Evolutionary conservation across 345 rosid species (phyloP).

Genomic region (Alliaria petiolata): DNA sequence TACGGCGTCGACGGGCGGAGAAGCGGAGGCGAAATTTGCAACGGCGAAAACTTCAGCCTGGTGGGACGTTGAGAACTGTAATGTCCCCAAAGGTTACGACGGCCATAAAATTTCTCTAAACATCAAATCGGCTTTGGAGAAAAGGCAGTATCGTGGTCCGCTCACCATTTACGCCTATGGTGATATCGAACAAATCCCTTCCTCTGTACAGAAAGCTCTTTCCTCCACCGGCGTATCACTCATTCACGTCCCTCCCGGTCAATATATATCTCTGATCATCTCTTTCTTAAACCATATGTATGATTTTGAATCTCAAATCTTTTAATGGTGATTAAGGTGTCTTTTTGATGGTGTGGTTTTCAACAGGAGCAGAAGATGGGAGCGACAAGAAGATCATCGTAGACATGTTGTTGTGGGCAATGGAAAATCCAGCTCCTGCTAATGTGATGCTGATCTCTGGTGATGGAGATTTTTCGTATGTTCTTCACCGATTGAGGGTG

Average conservation of each 20-base stretch:
- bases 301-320: background rate
- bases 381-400: slow-evolving; percentile 84
- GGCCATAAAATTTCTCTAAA: slow-evolving; percentile 57
- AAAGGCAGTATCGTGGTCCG: slow-evolving; percentile 56
- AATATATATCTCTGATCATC: slow-evolving; percentile 1
- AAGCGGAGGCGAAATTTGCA: slow-evolving; percentile 37
- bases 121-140: slow-evolving; percentile 60
- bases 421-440: slow-evolving; percentile 73
- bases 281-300: background rate
- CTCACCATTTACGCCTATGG: slow-evolving; percentile 77
- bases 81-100: slow-evolving; percentile 59
- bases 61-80: slow-evolving; percentile 89
- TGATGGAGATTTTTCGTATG: slow-evolving; percentile 77
- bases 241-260: slow-evolving; percentile 78
- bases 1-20: background rate
- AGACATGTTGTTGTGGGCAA: slow-evolving; percentile 83
- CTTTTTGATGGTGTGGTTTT: background rate
- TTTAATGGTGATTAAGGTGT: background rate
- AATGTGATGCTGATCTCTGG: slow-evolving; percentile 72
- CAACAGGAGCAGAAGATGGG: slow-evolving; percentile 78
- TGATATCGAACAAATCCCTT: slow-evolving; percentile 48
- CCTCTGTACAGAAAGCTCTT: slow-evolving; percentile 59
- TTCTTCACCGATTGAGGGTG: slow-evolving; percentile 76
- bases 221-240: slow-evolving; percentile 73
- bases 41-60: slow-evolving; percentile 74